phyloP scores from a whole-genome alignment of 768 basidiomycete genomes.

The Strobilomyces confusus region DNA sequence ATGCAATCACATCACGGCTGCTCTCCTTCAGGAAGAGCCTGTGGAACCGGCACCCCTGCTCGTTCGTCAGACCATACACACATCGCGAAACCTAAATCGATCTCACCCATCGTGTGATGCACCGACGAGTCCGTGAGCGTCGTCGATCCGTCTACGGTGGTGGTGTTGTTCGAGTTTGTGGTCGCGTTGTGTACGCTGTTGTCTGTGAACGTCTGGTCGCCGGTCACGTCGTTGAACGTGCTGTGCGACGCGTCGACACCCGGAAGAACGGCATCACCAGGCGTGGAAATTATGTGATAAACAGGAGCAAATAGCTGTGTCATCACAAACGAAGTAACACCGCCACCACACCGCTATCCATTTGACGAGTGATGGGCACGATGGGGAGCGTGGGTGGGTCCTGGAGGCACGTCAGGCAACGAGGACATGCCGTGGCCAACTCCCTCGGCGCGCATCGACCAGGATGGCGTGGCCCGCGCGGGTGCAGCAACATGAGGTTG shows the following conservation, averaged over 20 bases:
- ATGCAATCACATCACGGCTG: background rate
- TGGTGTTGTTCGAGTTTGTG: background rate
- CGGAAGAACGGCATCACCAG: background rate
- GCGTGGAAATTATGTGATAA: no score
- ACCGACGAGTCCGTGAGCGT: background rate
- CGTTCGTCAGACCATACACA: background rate
- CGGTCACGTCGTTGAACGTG: background rate
- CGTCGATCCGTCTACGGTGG: background rate
- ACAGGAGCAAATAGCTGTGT: no score
- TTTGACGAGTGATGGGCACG: no score
- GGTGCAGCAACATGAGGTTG: no score
- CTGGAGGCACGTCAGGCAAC: no score
- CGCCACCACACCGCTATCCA: no score
- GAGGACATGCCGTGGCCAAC: no score
- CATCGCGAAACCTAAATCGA: background rate
- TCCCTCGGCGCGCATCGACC: no score
- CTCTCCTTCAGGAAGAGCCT: background rate
- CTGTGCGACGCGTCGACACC: background rate
- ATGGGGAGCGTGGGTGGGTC: no score
- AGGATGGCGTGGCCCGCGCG: no score
- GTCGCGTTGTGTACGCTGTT: background rate
- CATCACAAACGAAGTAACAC: no score
- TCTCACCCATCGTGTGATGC: background rate
- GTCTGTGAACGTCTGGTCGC: background rate
- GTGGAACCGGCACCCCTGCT: background rate